Evolutionary conservation across 352 stramenopile species (phyloP), one percentile per base, ranked within the genome.

Genomic region (Phytopythium kandeliae): DNA sequence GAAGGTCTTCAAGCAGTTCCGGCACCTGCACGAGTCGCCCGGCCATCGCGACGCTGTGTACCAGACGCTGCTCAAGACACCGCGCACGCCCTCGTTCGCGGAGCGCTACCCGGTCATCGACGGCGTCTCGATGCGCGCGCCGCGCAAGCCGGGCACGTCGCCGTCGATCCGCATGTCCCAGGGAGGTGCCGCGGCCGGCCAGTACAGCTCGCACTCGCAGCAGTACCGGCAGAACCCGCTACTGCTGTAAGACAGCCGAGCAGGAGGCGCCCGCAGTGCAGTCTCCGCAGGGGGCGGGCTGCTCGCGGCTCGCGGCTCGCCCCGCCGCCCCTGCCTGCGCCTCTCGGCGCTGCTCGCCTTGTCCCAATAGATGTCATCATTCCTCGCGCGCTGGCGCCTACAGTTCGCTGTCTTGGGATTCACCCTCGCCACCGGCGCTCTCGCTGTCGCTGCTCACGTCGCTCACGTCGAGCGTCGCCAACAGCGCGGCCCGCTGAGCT

Each of bases 1-100:
- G 84, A 91, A 90, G 70, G 69, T 95, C 48, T 91, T 95, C 63
- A 90, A 90, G 55, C 68, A 86, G 52, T 95, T 90, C 48, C 76
- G 78, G 25, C 69, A 91, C 67, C 54, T 95, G 55, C 84, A 91
- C 55, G 78, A 92, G 53, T 84, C 67, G 7, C 80, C 81, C 9
- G 73, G 63, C 5, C 79, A 76, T n/a, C 84, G 80, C 42, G 79
- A 90, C 43, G 81, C 79, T 3, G 79, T 95, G 24, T 74, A 89
- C 59, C 76, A 95, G 56, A 92, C 84, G 6, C 58, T 92, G 36
- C 52, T 92, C 0, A 86, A 89, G 58, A 92, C 84, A 17, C 84
- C 84, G 24, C 81, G 81, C 15, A 92, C 82, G 36, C 84, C 84
- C 50, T 92, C 81, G 19, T 95, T 95, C 45, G 84, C 84, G 0